Evolutionary conservation across 495 filamentous ascomycete genomes (phyloP), one percentile per base, ranked within the genome.

Genomic region (Wilcoxina mikolae): DNA sequence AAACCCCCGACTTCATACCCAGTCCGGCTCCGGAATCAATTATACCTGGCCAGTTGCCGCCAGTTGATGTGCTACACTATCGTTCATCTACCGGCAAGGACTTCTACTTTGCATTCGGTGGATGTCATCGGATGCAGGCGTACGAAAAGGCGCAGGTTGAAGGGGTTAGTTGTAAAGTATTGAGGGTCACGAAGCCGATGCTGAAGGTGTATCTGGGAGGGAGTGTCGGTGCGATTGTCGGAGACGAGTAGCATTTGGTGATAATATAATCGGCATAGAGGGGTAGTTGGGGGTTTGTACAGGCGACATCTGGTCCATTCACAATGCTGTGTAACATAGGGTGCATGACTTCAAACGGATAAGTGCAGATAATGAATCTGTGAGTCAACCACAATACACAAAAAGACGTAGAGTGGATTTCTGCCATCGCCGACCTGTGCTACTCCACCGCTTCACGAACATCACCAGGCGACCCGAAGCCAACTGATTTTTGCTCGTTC

Each of bases 101-200:
- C 25, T 62, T 62, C 23, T 62, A 64, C 55, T 64, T 64, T 29
- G 61, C 60, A 25, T 64, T 64, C 20, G 61, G 61, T 0, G 61
- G 61, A 20, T 64, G 61, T 15, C 61, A 64, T 51, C 27, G 61
- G 10, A n/a, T 64, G 33, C 56, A 59, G 29, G 61, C 61, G 11
- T 64, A 64, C 25, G 59, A 62, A 25, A 62, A 41, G 23, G 59
- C 53, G 4, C 12, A 52, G 23, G 59, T 59, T 24, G 56, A 57
- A 12, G 35, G 39, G 2, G 59, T 64, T n/a, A 49, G 56, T 26
- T 61, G 59, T 42, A 64, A 59, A 38, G 61, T 64, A 25, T 7
- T 64, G 38, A 64, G 62, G 27, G 61, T 61, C 18, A 64, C 59
- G 42, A 62, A 56, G 39, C 29, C 24, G 26, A 62, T 64, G 61